Base-by-base conservation (phyloP, 2,329 filamentous ascomycete genomes). In the Sporothrix phasma region DNA sequence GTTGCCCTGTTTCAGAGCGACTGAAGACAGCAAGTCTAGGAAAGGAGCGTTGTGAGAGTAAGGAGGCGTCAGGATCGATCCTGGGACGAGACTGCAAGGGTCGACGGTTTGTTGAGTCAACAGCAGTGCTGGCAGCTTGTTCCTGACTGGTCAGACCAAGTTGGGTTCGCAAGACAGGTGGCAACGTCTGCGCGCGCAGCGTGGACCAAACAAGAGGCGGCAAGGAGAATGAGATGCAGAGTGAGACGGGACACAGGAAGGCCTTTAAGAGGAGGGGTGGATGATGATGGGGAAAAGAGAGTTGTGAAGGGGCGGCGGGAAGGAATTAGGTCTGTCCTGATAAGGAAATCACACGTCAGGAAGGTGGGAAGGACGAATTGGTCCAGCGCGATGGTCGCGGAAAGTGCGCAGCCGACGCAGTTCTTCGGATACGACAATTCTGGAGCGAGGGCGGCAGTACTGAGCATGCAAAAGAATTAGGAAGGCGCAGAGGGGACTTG, bases 111-210 rank as follows among this genome's bases (percentile, higher is more conserved):
- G 47, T 37, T 54, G 47, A 45, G 46, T 34, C 45, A 22, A 43
- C 37, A 53, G 15, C 60, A 19, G 43, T 31, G 19, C 34, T 39
- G 60, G 29, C 34, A 31, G 26, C 56, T 22, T 43, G 31, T 53
- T 41, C 22, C 37, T 29, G 37, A 62, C 47, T 62, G 60, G 60
- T 43, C 34, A 46, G 46, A 41, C 46, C 46, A 62, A 46, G 45
- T 8, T 31, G 39, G 17, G 19, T 11, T 46, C 47, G 45, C 22
- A 15, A 61, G 43, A 26, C n/a, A 34, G 4, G 24, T 26, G 43
- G 26, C 19, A 45, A 19, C 26, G 37, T 58, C 54, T 43, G 54
- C 56, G 29, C 34, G 53, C 46, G 46, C 46, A 60, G 31, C 15
- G 31, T 53, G n/a, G 46, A 22, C 46, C 22, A 62, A 62, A 54